A percentile compares a stretch with the other conserved stretches of the same genome.
These are phyloP conservation scores for Fistulifera solaris DNA, from an alignment of 108 stramenopile species.

Conservation along the genomic window DNA sequence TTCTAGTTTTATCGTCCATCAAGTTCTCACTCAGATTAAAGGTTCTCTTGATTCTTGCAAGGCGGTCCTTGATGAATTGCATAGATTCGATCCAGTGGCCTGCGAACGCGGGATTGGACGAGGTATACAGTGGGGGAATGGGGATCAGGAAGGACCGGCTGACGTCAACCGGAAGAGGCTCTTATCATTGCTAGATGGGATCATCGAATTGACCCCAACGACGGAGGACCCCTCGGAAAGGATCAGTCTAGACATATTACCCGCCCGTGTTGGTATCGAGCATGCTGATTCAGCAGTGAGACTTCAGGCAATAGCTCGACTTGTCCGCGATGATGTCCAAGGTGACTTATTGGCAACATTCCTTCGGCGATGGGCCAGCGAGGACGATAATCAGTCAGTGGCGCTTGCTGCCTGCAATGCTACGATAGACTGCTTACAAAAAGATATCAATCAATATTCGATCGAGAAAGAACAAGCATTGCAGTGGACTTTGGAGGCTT, in stretches of 20 bases:
- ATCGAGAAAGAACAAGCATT: too few species aligned
- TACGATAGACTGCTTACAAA: neutral
- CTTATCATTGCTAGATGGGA: neutral
- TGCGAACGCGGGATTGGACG: constrained; percentile 28
- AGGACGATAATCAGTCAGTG: constrained; percentile 45
- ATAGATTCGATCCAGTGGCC: constrained; percentile 7
- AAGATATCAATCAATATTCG: too few species aligned
- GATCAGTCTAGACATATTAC: constrained; percentile 23
- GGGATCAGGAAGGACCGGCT: neutral
- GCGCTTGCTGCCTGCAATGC: constrained; percentile 42
- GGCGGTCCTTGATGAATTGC: constrained; percentile 12
- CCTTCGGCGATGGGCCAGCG: constrained; percentile 35
- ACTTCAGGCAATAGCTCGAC: constrained; percentile 38
- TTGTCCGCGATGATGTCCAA: constrained; percentile 19
- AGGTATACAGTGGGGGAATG: constrained; percentile 9
- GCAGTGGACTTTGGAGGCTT: too few species aligned
- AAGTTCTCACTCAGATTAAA: neutral
- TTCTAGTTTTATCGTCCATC: constrained; percentile 7
- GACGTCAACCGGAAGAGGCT: neutral
- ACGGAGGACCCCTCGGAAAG: neutral
- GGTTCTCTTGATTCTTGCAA: neutral
- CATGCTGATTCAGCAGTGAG: constrained; percentile 54
- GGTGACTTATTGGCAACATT: constrained; percentile 34
- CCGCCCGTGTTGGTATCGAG: constrained; percentile 62
- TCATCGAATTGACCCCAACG: neutral